These are phyloP conservation scores for Penstemon newberryi DNA, from an alignment of 257 asterid genomes.

Conservation along the genomic window DNA sequence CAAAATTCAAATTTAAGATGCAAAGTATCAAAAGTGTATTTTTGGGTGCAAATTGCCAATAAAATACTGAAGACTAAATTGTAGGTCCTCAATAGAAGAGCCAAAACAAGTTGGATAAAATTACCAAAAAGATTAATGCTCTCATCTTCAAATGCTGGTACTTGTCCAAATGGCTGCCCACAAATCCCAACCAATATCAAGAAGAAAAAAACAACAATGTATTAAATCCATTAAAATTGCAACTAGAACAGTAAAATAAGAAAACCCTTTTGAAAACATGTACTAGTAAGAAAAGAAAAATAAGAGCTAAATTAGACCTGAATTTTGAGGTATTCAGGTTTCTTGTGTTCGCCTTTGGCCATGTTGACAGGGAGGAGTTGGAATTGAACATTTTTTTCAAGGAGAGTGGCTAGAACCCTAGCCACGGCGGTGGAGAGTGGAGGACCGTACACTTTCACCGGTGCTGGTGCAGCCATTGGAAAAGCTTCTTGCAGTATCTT, in stretches of 20 bases:
- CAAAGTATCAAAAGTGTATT: too few species aligned
- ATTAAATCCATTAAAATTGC: too few species aligned
- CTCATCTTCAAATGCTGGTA: constrained; percentile 81
- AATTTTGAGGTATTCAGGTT: constrained; percentile 74
- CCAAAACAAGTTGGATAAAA: not conserved
- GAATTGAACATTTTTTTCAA: constrained; percentile 74
- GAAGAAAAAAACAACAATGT: not conserved
- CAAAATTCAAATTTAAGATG: too few species aligned
- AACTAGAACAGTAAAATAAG: not conserved
- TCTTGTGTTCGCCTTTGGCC: constrained; percentile 78
- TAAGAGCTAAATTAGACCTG: constrained; percentile 42
- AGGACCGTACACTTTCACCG: constrained; percentile 83
- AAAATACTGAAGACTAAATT: too few species aligned
- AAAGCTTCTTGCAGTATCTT: constrained; percentile 1
- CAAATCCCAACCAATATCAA: constrained; percentile 22
- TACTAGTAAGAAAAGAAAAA: too few species aligned
- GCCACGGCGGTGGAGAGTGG: constrained; percentile 72
- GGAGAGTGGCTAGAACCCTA: constrained; percentile 67
- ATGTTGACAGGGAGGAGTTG: constrained; percentile 67
- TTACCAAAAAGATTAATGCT: constrained; percentile 70
- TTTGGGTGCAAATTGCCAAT: too few species aligned
- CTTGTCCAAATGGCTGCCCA: constrained; percentile 88
- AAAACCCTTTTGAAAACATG: not conserved
- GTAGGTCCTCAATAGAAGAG: not conserved
- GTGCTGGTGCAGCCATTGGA: constrained; percentile 47